Evolutionary conservation across 2,329 filamentous ascomycete species (phyloP), one percentile per base, ranked within the genome.

Genomic region (Biscogniauxia mediterranea): DNA sequence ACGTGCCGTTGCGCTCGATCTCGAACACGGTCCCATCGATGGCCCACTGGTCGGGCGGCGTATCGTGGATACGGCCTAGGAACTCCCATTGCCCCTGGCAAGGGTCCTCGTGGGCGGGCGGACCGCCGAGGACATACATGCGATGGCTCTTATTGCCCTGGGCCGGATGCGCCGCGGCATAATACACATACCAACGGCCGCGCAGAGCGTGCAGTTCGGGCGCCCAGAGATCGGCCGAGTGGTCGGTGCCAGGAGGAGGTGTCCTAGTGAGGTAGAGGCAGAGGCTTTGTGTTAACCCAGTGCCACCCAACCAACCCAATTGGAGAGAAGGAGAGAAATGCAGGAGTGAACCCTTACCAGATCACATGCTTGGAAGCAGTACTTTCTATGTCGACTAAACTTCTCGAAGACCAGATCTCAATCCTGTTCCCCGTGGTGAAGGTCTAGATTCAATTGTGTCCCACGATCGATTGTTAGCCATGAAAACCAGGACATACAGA

Each of bases 181-280:
- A 73, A 65, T 74, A 74, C n/a, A 74, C 66, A 59, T 74, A 74
- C 73, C 73, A 74, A 55, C 73, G 66, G 5, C 68, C 72, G 55
- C 62, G 64, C 6, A 74, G 38, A 21, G 69, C 66, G 57, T 74
- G 73, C 19, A 74, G 66, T 55, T 74, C 73, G 4, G 73, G 73
- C 17, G 73, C 73, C 73, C 73, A 74, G 19, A 74, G 66, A 19
- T 73, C 72, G 5, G 65, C 71, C 5, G 71, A 73, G 66, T 73
- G 66, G 38, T 69, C 67, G 17, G 71, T 69, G 51, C 61, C 69
- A n/a, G 62, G 66, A 7, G 69, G 71, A 20, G 73, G 73, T 54
- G 64, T 70, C 73, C 72, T 74, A 20, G 54, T 5, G 5, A 23
- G 23, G 23, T 23, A 23, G 23, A 23, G 23, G 2, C 5, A 23